A percentile compares a stretch with the other conserved stretches of the same genome.
These are phyloP conservation scores for Pseudogymnoascus destructans DNA, from an alignment of 2,329 filamentous ascomycete genomes.

Conservation along the genomic window DNA sequence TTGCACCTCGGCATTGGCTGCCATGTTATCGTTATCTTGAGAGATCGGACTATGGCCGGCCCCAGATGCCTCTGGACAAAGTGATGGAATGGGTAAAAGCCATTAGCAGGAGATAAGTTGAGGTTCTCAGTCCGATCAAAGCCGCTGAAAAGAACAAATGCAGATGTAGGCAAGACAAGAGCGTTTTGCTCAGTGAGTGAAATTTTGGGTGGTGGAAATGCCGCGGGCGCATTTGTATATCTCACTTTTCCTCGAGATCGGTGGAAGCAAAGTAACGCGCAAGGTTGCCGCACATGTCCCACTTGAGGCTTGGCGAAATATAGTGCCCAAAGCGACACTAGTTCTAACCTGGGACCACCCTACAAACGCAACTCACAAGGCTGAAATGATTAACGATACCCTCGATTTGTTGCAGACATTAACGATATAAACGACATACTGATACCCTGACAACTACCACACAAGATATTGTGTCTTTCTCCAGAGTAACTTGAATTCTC, in stretches of 20 bases:
- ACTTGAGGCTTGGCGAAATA: not conserved
- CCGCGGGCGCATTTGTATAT: conserved; percentile 6
- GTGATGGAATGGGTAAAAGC: conserved; percentile 8
- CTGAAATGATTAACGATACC: conserved; percentile 1
- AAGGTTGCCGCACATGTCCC: conserved; percentile 7
- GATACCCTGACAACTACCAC: not conserved
- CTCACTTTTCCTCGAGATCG: conserved; percentile 7
- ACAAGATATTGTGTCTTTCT: not conserved
- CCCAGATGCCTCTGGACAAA: conserved; percentile 7
- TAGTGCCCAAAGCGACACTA: not conserved
- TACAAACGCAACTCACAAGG: not conserved
- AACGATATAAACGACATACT: not conserved
- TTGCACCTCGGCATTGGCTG: conserved; percentile 31
- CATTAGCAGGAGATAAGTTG: not conserved
- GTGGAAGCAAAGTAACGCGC: conserved; percentile 5
- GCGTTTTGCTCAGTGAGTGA: not conserved
- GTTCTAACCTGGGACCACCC: not conserved
- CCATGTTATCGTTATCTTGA: conserved; percentile 16
- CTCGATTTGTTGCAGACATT: not conserved
- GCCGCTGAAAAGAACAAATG: not conserved
- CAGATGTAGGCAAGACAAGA: not conserved
- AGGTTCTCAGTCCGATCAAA: not conserved
- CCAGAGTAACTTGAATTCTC: not conserved
- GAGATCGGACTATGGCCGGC: conserved; percentile 6
- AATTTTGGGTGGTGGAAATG: not conserved